A percentile compares a stretch with the other conserved stretches of the same genome.
Conservation (phyloP, 129 eudicot genomes). For the Heracleum sosnowskyi region DNA sequence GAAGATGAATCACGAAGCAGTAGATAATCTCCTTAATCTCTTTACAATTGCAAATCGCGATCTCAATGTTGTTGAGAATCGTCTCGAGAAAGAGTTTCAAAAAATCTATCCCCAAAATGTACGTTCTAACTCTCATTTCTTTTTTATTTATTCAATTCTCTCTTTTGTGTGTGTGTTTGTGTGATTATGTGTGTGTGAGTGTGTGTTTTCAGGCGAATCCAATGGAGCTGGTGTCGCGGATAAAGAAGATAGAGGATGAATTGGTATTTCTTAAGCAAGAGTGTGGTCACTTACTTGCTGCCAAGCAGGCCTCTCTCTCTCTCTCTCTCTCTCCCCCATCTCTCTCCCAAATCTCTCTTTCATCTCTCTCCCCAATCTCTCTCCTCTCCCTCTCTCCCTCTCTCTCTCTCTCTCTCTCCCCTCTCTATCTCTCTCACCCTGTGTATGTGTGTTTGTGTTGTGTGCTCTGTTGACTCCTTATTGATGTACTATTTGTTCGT, state of each 20-base stretch:
- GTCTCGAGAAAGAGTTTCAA: neutral
- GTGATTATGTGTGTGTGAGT: neutral
- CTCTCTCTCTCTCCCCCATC: no score
- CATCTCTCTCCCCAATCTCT: no score
- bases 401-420: no score
- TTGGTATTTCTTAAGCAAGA: conserved; percentile 55
- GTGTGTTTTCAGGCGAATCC: conserved; percentile 58
- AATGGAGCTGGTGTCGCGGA: conserved; percentile 71
- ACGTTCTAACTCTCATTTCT: no score
- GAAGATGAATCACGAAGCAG: neutral
- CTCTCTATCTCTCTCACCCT: no score
- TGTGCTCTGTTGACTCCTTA: neutral
- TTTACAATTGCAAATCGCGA: neutral
- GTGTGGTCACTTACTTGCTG: conserved; percentile 79
- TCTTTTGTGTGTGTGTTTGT: no score
- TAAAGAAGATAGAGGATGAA: conserved; percentile 74
- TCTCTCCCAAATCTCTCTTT: no score
- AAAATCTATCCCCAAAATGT: neutral
- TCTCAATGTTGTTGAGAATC: neutral
- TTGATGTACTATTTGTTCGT: neutral
- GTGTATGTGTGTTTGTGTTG: neutral
- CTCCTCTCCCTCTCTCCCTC: no score
- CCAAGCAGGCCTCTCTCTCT: conserved; percentile 50
- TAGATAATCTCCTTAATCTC: neutral
- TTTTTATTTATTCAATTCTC: neutral